phyloP scores from a whole-genome alignment of 106 monocot genomes.

The Allium cepa region DNA sequence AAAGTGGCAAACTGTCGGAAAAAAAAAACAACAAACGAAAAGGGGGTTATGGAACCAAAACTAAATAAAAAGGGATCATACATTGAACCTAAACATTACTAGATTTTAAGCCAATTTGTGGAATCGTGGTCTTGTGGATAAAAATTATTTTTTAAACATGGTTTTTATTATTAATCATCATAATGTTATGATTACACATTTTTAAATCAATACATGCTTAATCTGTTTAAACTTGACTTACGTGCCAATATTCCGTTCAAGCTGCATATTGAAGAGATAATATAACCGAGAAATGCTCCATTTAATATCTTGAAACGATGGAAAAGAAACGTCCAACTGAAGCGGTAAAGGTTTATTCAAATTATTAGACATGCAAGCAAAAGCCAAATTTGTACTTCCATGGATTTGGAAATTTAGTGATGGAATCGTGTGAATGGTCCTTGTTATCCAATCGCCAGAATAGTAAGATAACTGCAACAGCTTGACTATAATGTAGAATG shows the following conservation, averaged over 20 bases:
- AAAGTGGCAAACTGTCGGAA: too few species aligned
- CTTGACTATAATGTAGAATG: slow-evolving; percentile 22
- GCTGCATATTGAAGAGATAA: slow-evolving; percentile 71
- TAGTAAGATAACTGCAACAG: slow-evolving; percentile 3
- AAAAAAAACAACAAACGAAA: too few species aligned
- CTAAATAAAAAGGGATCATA: too few species aligned
- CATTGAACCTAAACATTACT: too few species aligned
- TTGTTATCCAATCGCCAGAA: slow-evolving; percentile 1
- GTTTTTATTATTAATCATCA: too few species aligned
- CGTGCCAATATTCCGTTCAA: slow-evolving; percentile 75
- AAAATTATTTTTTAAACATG: too few species aligned
- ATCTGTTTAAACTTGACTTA: slow-evolving; percentile 22
- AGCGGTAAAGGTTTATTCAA: slow-evolving; percentile 49
- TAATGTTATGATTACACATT: too few species aligned
- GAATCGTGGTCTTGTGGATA: too few species aligned
- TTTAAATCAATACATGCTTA: not conserved
- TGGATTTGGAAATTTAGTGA: slow-evolving; percentile 5
- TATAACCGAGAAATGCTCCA: slow-evolving; percentile 62
- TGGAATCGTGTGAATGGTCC: slow-evolving; percentile 11
- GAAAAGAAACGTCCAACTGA: slow-evolving; percentile 55
- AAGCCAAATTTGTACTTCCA: slow-evolving; percentile 29
- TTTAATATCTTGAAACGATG: slow-evolving; percentile 60
- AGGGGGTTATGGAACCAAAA: too few species aligned
- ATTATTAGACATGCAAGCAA: slow-evolving; percentile 53
- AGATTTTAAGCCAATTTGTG: too few species aligned